Evolutionary conservation across 139 green algal genomes (phyloP), one percentile per base, ranked within the genome.

Genomic region (Chlorella sp.): DNA sequence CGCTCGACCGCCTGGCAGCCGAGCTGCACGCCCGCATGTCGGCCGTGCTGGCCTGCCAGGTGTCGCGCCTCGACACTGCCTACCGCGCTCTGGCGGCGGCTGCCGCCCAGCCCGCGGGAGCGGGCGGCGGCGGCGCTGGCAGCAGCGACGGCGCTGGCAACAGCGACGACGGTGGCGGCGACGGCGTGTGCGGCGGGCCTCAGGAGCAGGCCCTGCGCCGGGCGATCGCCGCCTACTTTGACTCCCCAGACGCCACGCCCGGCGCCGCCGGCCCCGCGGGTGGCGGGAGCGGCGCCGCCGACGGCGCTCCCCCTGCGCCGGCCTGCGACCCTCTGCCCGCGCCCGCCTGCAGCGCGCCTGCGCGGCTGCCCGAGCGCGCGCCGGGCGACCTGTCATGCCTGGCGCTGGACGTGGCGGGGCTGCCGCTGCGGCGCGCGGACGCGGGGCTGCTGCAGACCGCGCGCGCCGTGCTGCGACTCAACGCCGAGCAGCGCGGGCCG

Each of bases 161-260:
- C 35, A 35, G 19, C 11, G 62, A 48, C 12, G 61, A n/a, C n/a
- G n/a, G n/a, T n/a, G n/a, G n/a, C n/a, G n/a, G n/a, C n/a, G n/a
- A n/a, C n/a, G n/a, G n/a, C n/a, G n/a, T n/a, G n/a, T n/a, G n/a
- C n/a, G n/a, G 46, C 27, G 67, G n/a, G 15, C 58, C 72, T 38
- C 79, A 88, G 41, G 87, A 93, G 75, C 76, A 68, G 8, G 60
- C 71, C 8, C 69, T 94, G 9, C 74, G 88, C 8, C 33, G 42
- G 1, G 59, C 67, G 12, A 73, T 91, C 17, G 67, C 75, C 0
- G 43, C 38, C 8, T 94, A 94, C 80, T 94, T 94, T 79, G 82
- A 86, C 15, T n/a, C n/a, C n/a, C n/a, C n/a, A n/a, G n/a, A n/a
- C n/a, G n/a, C n/a, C n/a, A n/a, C n/a, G n/a, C n/a, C n/a, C n/a